phyloP scores from a whole-genome alignment of 2,329 filamentous ascomycete genomes.

The Cyphellophora europaea region DNA sequence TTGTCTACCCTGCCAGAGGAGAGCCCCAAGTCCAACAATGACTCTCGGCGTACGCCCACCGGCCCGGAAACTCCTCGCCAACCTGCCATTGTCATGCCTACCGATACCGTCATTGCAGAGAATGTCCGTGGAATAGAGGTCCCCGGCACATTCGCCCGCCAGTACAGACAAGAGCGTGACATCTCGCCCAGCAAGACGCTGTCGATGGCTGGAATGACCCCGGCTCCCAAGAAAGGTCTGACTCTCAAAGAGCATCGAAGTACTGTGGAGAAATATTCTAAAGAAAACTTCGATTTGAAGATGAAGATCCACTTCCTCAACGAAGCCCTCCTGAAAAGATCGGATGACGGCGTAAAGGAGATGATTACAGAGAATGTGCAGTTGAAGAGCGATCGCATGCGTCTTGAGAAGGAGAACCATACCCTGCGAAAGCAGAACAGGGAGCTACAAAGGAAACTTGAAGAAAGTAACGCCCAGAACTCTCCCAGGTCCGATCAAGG shows the following conservation, averaged over 20 bases:
- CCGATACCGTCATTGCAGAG: conserved; percentile 79
- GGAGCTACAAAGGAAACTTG: conserved; percentile 73
- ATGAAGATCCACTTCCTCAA: conserved; percentile 96
- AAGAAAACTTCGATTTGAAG: conserved; percentile 97
- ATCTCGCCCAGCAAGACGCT: conserved; percentile 50
- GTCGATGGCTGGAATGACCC: conserved; percentile 31
- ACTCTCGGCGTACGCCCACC: conserved; percentile 28
- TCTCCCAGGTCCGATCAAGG: conserved; percentile 35
- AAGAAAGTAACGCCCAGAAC: conserved; percentile 36
- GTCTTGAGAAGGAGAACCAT: conserved; percentile 86
- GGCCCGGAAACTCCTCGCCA: conserved; percentile 63
- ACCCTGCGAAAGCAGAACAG: conserved; percentile 69
- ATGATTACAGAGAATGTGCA: conserved; percentile 98
- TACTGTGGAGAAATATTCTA: conserved; percentile 90
- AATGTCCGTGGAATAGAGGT: conserved; percentile 87
- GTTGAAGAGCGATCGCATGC: conserved; percentile 79
- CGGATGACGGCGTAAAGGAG: conserved; percentile 92
- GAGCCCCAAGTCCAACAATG: conserved; percentile 22
- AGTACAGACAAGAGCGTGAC: conserved; percentile 69
- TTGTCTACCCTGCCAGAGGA: conserved; percentile 54
- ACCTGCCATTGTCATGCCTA: conserved; percentile 54
- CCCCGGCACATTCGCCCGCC: conserved; percentile 75
- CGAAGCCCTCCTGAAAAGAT: conserved; percentile 83
- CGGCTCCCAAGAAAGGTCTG: conserved; percentile 51
- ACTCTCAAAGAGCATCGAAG: conserved; percentile 96